Base-by-base conservation (phyloP, 148 eudicot species). In the Oxyria digyna region DNA sequence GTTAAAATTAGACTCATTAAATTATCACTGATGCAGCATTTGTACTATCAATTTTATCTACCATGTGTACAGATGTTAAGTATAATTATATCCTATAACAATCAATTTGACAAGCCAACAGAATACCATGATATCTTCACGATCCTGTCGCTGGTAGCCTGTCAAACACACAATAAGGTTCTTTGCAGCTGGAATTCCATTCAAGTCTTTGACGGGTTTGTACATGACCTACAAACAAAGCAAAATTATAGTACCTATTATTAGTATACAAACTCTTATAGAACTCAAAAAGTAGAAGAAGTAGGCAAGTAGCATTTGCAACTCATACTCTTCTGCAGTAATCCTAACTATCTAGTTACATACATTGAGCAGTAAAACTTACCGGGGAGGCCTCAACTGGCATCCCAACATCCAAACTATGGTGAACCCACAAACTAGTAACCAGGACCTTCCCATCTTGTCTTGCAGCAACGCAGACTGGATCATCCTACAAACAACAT, bases 51-150 rank as follows among this genome's bases (percentile, higher is more conserved):
- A 31, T 27, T 9, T 6, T 20, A 59, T 31, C 65, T 6, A 52
- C 24, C 24, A 49, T 49, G 20, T 0, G 29, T 20, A 8, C 31
- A 59, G 38, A 59, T 59, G 62, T 9, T 2, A 50, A 12, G 45
- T 37, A 67, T 2, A 67, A 40, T 0, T 12, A 67, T 38, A 48
- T 29, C 55, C 2, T 18, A 69, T 41, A 32, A 21, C 46, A 71
- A 35, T 23, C 31, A 55, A 37, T 20, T 7, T 31, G 38, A 13
- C 24, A n/a, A 41, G 46, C 18, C 18, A 27, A 35, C 26, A 20
- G 45, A 78, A 63, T 75, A 94, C 99, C 99, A 83, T 94, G 43
- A 94, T 90, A 68, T 88, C 96, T 18, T 85, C 90, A 64, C 98
- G 86, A 35, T 83, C 89, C 35, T 75, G 84, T 40, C 88, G 74